Evolutionary conservation across 2,329 filamentous ascomycete genomes (phyloP).

Genomic region (Stemphylium lycopersici): DNA sequence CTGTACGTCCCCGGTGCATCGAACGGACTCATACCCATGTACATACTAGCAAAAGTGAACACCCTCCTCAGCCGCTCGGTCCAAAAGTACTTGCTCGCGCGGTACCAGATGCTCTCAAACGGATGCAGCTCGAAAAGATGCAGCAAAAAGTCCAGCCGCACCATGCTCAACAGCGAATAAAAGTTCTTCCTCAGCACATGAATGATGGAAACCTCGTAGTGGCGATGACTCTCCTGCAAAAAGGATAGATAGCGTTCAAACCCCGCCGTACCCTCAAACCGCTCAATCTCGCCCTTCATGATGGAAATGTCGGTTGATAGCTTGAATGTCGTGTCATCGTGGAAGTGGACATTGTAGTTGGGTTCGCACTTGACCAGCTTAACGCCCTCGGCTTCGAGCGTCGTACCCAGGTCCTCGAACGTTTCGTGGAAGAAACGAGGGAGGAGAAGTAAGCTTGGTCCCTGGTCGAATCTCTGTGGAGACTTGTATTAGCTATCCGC

Average conservation of each 20-base stretch:
- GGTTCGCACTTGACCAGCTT: conserved; percentile 73
- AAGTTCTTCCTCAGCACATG: conserved; percentile 74
- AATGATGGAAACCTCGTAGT: conserved; percentile 71
- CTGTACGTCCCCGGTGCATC: conserved; percentile 77
- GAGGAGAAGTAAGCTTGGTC: conserved; percentile 74
- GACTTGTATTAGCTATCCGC: neutral
- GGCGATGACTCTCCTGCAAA: conserved; percentile 69
- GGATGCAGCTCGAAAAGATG: conserved; percentile 69
- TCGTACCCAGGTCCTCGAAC: conserved; percentile 72
- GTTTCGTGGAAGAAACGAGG: conserved; percentile 73
- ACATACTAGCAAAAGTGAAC: conserved; percentile 82
- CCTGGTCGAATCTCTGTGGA: conserved; percentile 71
- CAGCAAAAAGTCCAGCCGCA: conserved; percentile 63
- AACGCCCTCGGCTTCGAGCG: conserved; percentile 69
- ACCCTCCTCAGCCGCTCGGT: conserved; percentile 71
- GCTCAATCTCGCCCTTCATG: conserved; percentile 75
- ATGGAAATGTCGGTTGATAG: conserved; percentile 70
- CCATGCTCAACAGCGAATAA: conserved; percentile 63
- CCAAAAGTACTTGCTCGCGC: conserved; percentile 71
- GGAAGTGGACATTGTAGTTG: conserved; percentile 78
- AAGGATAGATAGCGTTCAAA: conserved; percentile 73
- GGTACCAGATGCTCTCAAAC: conserved; percentile 71
- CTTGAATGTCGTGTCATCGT: conserved; percentile 68
- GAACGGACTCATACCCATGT: conserved; percentile 81
- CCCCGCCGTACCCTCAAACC: conserved; percentile 73